Base-by-base conservation (phyloP, 768 basidiomycete species). In the Mycena alexandri region DNA sequence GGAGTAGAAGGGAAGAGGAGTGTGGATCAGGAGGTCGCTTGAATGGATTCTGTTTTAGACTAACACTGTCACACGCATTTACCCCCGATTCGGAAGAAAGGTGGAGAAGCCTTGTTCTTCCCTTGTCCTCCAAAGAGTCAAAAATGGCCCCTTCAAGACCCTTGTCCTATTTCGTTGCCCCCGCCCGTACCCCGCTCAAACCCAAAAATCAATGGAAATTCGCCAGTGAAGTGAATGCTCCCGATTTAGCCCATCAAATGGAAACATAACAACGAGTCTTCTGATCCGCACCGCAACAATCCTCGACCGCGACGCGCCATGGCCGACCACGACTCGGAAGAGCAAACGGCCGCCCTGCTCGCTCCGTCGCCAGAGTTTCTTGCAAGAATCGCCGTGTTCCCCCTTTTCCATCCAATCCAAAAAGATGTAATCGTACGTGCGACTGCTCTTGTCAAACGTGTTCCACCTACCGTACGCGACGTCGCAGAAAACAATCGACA, bases 321-420 rank as follows among this genome's bases (percentile, higher is more conserved):
- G 51, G 65, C 85, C 84, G 84, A 86, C 75, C 74, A 77, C 64
- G 85, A n/a, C n/a, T n/a, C n/a, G n/a, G n/a, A 86, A 73, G 77
- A 80, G 56, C 82, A 80, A 67, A 62, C 76, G n/a, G 73, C 76
- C 12, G 68, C 74, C 60, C 71, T 86, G 73, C 77, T 89, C 12
- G 86, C 87, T 16, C 89, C 90, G 7, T 84, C 87, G 2, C 81
- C 84, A 50, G 90, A 89, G 55, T 79, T 82, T 67, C 76, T 93
- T 11, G 86, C 87, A 8, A 81, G 88, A 3, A 83, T 93, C 72
- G 89, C 87, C 72, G 93, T 95, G 41, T 95, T 92, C 76, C 93
- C 93, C n/a, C 83, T 94, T 25, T 92, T 95, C 68, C 89, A 89
- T 22, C 84, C 87, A 66, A 74, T 95, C 48, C 91, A 89, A 75